A percentile compares a stretch with the other conserved stretches of the same genome.
Evolutionary conservation across 768 basidiomycete genomes (phyloP).

Genomic region (Tylopilus rubrobrunneus): DNA sequence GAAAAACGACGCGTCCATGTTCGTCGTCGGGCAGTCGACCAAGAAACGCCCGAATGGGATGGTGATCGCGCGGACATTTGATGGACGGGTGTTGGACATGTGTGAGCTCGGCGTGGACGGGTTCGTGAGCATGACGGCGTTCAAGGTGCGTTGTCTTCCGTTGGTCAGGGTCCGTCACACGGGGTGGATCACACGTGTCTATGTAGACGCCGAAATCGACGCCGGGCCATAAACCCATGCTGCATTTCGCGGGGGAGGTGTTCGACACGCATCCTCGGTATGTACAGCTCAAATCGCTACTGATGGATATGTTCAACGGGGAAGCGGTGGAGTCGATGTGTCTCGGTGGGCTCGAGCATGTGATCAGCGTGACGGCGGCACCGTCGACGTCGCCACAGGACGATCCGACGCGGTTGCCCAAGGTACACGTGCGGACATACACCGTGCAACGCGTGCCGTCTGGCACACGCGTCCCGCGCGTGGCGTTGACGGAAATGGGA

Average conservation of each 20-base stretch:
- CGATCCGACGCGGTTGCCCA: conserved; percentile 56
- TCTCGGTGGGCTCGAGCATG: conserved; percentile 80
- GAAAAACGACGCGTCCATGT: conserved; percentile 94
- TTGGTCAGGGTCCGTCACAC: background rate
- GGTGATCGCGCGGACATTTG: conserved; percentile 82
- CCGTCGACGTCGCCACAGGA: conserved; percentile 50
- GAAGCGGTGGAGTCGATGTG: conserved; percentile 81
- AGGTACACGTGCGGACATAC: conserved; percentile 87
- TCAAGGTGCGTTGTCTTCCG: conserved; percentile 54
- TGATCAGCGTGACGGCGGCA: conserved; percentile 76
- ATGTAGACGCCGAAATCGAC: conserved; percentile 76
- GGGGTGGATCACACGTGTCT: background rate
- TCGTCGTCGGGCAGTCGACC: conserved; percentile 84
- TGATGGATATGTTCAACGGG: conserved; percentile 88
- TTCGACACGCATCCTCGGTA: conserved; percentile 95
- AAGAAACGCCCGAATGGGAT: conserved; percentile 93
- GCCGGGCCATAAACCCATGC: conserved; percentile 83
- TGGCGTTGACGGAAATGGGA: conserved; percentile 85
- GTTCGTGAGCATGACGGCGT: conserved; percentile 72
- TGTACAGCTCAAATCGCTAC: conserved; percentile 85
- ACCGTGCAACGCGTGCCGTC: conserved; percentile 70
- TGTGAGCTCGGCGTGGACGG: conserved; percentile 87
- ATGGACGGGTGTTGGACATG: conserved; percentile 88
- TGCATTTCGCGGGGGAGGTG: conserved; percentile 94
- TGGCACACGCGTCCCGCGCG: conserved; percentile 75